Conservation (phyloP, 2,329 filamentous ascomycete species). For the Claviceps digitariae region DNA sequence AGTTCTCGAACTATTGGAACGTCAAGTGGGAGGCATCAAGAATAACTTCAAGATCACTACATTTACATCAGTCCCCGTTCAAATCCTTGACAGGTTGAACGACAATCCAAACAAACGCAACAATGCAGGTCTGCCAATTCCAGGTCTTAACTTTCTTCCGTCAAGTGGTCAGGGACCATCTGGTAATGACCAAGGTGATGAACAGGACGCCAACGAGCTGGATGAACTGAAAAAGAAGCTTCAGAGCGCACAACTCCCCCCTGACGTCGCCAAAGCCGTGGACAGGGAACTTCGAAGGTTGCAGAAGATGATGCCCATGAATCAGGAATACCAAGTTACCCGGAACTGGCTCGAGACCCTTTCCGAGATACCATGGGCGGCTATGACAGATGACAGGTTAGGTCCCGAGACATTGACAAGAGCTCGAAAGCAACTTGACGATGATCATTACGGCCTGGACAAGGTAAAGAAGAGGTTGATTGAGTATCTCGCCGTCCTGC, state of each 20-base stretch:
- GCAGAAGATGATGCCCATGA: slow-evolving; percentile 90
- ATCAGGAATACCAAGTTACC: slow-evolving; percentile 90
- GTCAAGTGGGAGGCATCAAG: slow-evolving; percentile 73
- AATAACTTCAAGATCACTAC: slow-evolving; percentile 77
- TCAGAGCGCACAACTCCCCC: slow-evolving; percentile 64
- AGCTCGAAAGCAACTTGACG: slow-evolving; percentile 81
- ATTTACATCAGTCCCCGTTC: slow-evolving; percentile 52
- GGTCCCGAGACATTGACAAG: slow-evolving; percentile 64
- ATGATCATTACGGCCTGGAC: slow-evolving; percentile 91
- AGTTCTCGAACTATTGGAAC: slow-evolving; percentile 71
- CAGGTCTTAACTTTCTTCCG: slow-evolving; percentile 23
- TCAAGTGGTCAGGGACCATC: slow-evolving; percentile 24
- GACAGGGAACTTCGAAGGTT: slow-evolving; percentile 77
- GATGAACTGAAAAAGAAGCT: slow-evolving; percentile 85
- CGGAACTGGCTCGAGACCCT: slow-evolving; percentile 89
- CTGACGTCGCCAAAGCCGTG: slow-evolving; percentile 81
- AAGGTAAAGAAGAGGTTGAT: slow-evolving; percentile 94
- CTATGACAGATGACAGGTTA: slow-evolving; percentile 71
- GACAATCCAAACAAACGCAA: slow-evolving; percentile 23
- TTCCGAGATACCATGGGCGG: slow-evolving; percentile 85
- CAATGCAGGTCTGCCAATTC: slow-evolving; percentile 24
- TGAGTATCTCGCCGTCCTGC: slow-evolving; percentile 91
- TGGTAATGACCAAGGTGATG: slow-evolving; percentile 42
- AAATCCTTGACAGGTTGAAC: slow-evolving; percentile 42
- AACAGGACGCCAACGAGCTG: slow-evolving; percentile 77